Percentiles rank a stretch among this genome's conserved stretches.
Evolutionary conservation across 257 asterid species (phyloP).

Genomic region (Pogostemon cablin): DNA sequence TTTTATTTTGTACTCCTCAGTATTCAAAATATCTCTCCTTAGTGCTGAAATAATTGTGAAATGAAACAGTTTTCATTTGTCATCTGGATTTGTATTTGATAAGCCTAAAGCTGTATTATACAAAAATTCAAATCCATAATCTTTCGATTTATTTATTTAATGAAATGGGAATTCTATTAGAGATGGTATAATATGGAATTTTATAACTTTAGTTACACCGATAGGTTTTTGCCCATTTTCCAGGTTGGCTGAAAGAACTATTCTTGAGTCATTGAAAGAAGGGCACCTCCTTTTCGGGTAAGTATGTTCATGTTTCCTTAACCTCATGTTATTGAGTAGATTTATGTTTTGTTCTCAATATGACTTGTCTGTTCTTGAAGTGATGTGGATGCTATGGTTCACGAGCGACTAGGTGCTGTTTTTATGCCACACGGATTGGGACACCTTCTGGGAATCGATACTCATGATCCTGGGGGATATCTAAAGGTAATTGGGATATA

Average conservation of each 20-base stretch:
- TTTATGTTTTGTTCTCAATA: slow-evolving; percentile 18
- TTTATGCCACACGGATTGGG: slow-evolving; percentile 98
- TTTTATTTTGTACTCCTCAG: too few relatives aligned
- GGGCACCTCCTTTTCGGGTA: slow-evolving; percentile 82
- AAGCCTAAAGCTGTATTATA: slow-evolving; percentile 20
- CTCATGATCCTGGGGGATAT: slow-evolving; percentile 98
- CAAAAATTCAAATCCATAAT: background rate
- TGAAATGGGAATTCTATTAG: slow-evolving; percentile 14
- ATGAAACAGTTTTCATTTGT: background rate
- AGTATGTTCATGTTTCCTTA: slow-evolving; percentile 28
- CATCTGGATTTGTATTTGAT: slow-evolving; percentile 22
- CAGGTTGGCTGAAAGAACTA: slow-evolving; percentile 82
- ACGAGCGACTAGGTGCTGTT: slow-evolving; percentile 81
- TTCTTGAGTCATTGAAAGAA: slow-evolving; percentile 71
- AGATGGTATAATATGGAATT: slow-evolving; percentile 10
- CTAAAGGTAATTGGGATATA: slow-evolving; percentile 57
- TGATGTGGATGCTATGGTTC: slow-evolving; percentile 76
- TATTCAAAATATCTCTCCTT: too few relatives aligned
- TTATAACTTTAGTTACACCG: slow-evolving; percentile 16
- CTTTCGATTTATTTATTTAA: slow-evolving; percentile 7
- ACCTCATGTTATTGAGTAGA: background rate
- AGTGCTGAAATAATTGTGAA: slow-evolving; percentile 21
- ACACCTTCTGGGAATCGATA: slow-evolving; percentile 93
- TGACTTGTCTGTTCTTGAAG: slow-evolving; percentile 46
- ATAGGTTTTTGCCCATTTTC: slow-evolving; percentile 29